Percentiles rank a stretch among this genome's conserved stretches.
These are phyloP conservation scores for Colletotrichum somersetense DNA, from an alignment of 2,329 filamentous ascomycete genomes.

Conservation along the genomic window DNA sequence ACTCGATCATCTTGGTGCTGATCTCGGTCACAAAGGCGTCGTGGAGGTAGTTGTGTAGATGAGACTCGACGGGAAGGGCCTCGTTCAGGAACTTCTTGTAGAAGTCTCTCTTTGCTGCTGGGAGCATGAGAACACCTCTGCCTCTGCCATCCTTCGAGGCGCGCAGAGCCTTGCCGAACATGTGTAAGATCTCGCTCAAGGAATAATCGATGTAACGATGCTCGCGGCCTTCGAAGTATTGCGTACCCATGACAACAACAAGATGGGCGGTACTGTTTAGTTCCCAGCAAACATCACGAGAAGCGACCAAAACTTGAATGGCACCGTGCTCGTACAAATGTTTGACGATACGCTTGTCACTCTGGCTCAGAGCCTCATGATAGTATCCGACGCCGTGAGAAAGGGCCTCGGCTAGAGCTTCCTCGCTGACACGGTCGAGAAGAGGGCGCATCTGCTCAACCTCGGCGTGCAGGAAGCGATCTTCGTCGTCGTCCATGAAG, in stretches of 20 bases:
- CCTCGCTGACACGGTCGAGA: conserved; percentile 86
- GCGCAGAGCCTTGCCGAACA: conserved; percentile 94
- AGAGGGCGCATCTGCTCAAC: conserved; percentile 85
- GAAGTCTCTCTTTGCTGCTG: conserved; percentile 93
- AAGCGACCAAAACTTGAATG: conserved; percentile 83
- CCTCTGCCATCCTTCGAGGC: conserved; percentile 83
- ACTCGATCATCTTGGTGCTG: conserved; percentile 94
- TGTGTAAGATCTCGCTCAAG: conserved; percentile 92
- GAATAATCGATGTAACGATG: conserved; percentile 98
- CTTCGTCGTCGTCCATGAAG: conserved; percentile 89
- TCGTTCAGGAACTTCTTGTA: conserved; percentile 99
- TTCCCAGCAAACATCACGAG: conserved; percentile 96
- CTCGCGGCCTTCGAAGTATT: conserved; percentile 96
- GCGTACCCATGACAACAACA: conserved; percentile 96
- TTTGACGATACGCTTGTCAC: conserved; percentile 93
- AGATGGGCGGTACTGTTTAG: conserved; percentile 88
- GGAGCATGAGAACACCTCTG: conserved; percentile 96
- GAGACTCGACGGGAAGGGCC: conserved; percentile 93
- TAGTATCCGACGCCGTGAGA: conserved; percentile 97
- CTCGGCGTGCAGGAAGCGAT: conserved; percentile 90
- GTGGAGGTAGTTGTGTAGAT: conserved; percentile 90
- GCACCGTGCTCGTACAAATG: conserved; percentile 91
- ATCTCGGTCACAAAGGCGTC: conserved; percentile 98
- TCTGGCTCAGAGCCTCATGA: conserved; percentile 90
- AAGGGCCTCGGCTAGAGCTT: conserved; percentile 87